Percentiles rank a stretch among this genome's conserved stretches.
Conservation (phyloP, 345 rosid species). For the Aegle marmelos region DNA sequence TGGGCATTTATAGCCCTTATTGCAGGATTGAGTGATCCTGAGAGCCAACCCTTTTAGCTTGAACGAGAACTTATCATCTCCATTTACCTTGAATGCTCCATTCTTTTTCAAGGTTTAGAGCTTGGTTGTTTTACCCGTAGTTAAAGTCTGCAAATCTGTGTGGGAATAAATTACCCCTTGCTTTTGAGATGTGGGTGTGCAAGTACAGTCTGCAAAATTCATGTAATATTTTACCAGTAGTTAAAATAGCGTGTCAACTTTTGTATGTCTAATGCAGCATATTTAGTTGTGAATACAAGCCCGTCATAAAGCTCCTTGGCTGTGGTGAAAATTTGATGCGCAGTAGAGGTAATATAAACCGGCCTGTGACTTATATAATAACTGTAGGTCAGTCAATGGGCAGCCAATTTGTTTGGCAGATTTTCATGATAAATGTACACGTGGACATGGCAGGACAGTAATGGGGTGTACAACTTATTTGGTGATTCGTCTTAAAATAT, state of each 20-base stretch:
- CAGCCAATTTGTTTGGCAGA: no score
- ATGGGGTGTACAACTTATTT: no score
- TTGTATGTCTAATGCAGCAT: not conserved
- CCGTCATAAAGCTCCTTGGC: not conserved
- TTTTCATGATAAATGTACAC: no score
- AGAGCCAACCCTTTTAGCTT: conserved; percentile 45
- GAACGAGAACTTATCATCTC: conserved; percentile 12
- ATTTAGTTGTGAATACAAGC: not conserved
- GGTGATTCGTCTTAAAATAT: no score
- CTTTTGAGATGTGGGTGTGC: not conserved
- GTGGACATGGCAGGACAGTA: no score
- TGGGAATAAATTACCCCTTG: not conserved
- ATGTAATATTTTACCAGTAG: not conserved
- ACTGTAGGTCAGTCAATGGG: no score
- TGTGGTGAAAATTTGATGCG: not conserved
- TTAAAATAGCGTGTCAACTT: not conserved
- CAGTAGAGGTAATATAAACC: no score
- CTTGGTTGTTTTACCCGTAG: not conserved
- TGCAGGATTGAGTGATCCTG: conserved; percentile 57
- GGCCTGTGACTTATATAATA: no score
- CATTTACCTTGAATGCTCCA: not conserved
- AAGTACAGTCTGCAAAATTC: not conserved
- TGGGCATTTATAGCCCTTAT: conserved; percentile 54
- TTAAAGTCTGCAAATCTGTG: conserved; percentile 1
- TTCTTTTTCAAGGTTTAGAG: not conserved